Conservation (phyloP, 768 basidiomycete species). For the Tephrocybe sp. region DNA sequence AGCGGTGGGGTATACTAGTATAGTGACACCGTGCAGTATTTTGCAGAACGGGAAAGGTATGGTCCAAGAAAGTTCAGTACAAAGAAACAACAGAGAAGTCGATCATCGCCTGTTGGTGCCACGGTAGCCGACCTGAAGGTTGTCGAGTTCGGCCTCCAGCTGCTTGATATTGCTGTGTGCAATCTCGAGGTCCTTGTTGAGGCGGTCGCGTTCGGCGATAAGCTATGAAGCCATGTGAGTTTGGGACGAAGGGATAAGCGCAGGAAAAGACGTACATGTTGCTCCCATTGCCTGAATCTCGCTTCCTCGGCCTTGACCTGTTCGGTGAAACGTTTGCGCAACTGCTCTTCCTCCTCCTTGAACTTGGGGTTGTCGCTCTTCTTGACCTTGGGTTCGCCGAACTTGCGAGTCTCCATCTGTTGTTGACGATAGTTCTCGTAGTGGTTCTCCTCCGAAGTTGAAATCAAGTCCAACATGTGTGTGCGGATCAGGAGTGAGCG, state of each 20-base stretch:
- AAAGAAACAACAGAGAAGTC: background rate
- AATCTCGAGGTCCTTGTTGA: constrained; percentile 97
- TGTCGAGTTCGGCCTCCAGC: constrained; percentile 88
- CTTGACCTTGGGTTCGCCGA: constrained; percentile 97
- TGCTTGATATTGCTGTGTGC: constrained; percentile 91
- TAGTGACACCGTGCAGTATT: constrained; percentile 10
- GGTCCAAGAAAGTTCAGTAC: constrained; percentile 15
- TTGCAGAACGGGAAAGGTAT: constrained; percentile 14
- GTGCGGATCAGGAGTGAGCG: constrained; percentile 94
- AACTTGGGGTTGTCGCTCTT: constrained; percentile 99
- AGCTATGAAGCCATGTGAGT: constrained; percentile 51
- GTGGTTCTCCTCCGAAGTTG: constrained; percentile 91
- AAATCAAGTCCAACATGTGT: constrained; percentile 97
- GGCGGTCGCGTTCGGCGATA: constrained; percentile 95
- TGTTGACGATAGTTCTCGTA: constrained; percentile 98
- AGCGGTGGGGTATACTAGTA: constrained; percentile 8
- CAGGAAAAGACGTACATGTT: constrained; percentile 65
- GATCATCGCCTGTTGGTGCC: constrained; percentile 64
- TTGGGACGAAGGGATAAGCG: background rate
- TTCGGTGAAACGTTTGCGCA: constrained; percentile 97
- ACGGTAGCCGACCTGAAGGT: constrained; percentile 81
- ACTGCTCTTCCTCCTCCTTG: constrained; percentile 97
- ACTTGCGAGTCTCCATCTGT: constrained; percentile 99
- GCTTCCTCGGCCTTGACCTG: constrained; percentile 99
- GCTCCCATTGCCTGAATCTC: constrained; percentile 98